Evolutionary conservation across 371 early-diverging fungal genomes (phyloP).

Genomic region (Batkoa obscura): DNA sequence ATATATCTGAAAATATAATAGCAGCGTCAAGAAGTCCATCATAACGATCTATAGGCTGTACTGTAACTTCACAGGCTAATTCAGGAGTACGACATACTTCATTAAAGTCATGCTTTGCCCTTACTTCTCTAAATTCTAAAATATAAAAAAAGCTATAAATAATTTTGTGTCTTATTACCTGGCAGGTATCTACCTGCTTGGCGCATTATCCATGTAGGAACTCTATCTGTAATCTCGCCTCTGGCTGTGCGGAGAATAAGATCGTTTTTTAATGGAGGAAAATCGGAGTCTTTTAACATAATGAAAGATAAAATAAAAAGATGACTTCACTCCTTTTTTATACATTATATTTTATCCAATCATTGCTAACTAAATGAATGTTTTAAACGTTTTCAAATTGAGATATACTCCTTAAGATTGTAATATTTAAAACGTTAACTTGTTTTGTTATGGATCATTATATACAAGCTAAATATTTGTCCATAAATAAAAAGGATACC

Average conservation of each 20-base stretch:
- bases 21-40: slow-evolving; percentile 78
- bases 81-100: slow-evolving; percentile 83
- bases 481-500: no score
- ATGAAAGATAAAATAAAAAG: no score
- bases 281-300: no score
- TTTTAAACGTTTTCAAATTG: no score
- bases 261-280: slow-evolving; percentile 80
- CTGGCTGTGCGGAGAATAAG: slow-evolving; percentile 71
- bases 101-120: slow-evolving; percentile 80
- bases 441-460: no score
- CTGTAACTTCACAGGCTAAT: slow-evolving; percentile 81
- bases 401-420: no score
- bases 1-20: slow-evolving; percentile 94
- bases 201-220: slow-evolving; percentile 96
- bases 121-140: slow-evolving; percentile 69
- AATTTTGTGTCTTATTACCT: slow-evolving; percentile 20
- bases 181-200: slow-evolving; percentile 96
- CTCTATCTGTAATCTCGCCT: slow-evolving; percentile 69
- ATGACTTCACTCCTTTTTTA: no score
- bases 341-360: no score
- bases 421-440: no score
- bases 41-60: slow-evolving; percentile 92
- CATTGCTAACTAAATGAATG: no score
- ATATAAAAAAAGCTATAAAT: neutral
- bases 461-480: no score